These are phyloP conservation scores for Panaeolus papilionaceus DNA, from an alignment of 768 basidiomycete genomes.

Conservation along the genomic window DNA sequence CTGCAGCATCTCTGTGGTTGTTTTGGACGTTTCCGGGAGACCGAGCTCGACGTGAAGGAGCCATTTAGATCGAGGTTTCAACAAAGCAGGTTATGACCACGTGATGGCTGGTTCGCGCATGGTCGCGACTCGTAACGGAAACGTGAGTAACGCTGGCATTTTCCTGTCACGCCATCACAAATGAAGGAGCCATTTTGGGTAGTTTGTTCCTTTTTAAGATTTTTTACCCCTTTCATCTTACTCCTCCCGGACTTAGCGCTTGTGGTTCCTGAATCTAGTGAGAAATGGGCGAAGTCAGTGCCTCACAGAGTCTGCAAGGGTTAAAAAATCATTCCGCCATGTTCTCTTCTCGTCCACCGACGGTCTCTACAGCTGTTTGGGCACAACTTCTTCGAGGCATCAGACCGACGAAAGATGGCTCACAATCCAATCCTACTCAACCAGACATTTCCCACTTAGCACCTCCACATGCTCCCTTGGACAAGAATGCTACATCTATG, in stretches of 20 bases:
- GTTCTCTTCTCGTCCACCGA: conserved; percentile 35
- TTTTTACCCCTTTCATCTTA: neutral
- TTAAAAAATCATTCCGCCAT: neutral
- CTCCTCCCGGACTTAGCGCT: neutral
- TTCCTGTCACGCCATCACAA: neutral
- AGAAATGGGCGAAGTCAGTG: neutral
- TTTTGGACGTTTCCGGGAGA: conserved; percentile 40
- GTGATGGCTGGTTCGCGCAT: conserved; percentile 38
- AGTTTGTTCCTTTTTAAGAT: conserved; percentile 8
- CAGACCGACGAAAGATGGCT: conserved; percentile 28
- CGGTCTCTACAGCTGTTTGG: conserved; percentile 54
- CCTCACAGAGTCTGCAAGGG: neutral
- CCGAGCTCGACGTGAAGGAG: conserved; percentile 46
- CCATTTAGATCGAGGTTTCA: conserved; percentile 43
- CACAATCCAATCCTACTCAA: conserved; percentile 30
- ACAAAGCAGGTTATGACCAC: conserved; percentile 43
- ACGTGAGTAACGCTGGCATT: neutral
- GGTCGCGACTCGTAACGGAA: conserved; percentile 27
- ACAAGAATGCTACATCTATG: conserved; percentile 73
- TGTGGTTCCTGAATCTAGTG: neutral
- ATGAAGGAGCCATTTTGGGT: neutral
- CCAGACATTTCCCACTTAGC: conserved; percentile 25
- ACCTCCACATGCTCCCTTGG: conserved; percentile 57
- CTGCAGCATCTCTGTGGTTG: conserved; percentile 43
- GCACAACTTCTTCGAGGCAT: conserved; percentile 60